Percentiles rank a stretch among this genome's conserved stretches.
Evolutionary conservation across 257 asterid genomes (phyloP).

Genomic region (Rhazya stricta): DNA sequence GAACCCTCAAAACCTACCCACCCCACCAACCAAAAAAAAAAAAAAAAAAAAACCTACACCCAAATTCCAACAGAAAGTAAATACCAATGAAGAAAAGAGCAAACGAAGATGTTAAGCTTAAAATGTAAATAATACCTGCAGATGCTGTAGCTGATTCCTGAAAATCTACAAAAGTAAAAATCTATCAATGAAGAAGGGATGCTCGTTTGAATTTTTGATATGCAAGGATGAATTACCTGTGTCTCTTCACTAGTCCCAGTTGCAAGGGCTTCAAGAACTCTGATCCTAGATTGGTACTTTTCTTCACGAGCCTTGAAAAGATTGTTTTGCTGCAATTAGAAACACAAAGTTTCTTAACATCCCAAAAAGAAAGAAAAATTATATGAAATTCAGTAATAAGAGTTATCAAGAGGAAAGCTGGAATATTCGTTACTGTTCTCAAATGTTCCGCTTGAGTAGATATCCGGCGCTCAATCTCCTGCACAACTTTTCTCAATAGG

Average conservation of each 20-base stretch:
- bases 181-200: background rate
- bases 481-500: conserved; percentile 80
- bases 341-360: background rate
- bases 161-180: conserved; percentile 44
- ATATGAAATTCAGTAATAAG: conserved; percentile 1
- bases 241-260: conserved; percentile 72
- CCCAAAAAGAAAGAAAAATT: background rate
- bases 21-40: no score
- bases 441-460: conserved; percentile 87
- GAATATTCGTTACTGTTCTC: conserved; percentile 46
- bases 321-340: conserved; percentile 66
- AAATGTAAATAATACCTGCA: conserved; percentile 42
- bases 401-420: background rate
- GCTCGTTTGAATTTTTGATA: conserved; percentile 3
- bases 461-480: conserved; percentile 90
- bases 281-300: conserved; percentile 84
- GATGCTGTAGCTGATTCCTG: conserved; percentile 58
- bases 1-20: background rate
- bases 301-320: conserved; percentile 86
- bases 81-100: background rate
- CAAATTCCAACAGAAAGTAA: background rate
- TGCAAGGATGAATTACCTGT: conserved; percentile 39
- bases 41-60: no score
- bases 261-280: conserved; percentile 93
- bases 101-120: background rate